phyloP scores from a whole-genome alignment of 2,329 filamentous ascomycete species.

The Fusarium sp. region DNA sequence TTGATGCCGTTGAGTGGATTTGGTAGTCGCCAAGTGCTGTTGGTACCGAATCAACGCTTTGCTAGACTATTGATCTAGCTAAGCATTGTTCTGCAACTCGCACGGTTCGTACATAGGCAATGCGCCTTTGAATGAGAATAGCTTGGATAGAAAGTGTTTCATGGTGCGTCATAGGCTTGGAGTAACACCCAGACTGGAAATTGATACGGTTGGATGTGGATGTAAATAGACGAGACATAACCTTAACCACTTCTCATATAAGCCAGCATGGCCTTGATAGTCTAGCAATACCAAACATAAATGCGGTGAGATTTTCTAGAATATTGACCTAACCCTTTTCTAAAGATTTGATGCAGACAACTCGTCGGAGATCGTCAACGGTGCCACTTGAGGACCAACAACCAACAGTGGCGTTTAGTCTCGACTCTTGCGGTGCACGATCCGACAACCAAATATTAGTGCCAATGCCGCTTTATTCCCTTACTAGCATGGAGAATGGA shows the following conservation, averaged over 20 bases:
- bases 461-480: neutral
- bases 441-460: neutral
- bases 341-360: neutral
- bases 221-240: neutral
- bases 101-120: neutral
- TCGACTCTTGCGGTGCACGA: constrained; percentile 5
- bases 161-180: too few species aligned
- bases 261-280: neutral
- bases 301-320: neutral
- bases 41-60: constrained; percentile 3
- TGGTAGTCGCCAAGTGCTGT: constrained; percentile 11
- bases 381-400: constrained; percentile 5
- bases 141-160: too few species aligned
- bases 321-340: neutral
- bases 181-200: too few species aligned
- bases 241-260: neutral
- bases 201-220: neutral
- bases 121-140: neutral
- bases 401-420: constrained; percentile 18
- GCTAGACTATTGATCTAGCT: neutral
- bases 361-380: constrained; percentile 14
- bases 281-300: neutral
- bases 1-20: neutral
- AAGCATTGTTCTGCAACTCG: constrained; percentile 4
- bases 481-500: neutral